A percentile compares a stretch with the other conserved stretches of the same genome.
These are phyloP conservation scores for Fusarium tanahbumbuense DNA, from an alignment of 2,329 filamentous ascomycete genomes.

Conservation along the genomic window DNA sequence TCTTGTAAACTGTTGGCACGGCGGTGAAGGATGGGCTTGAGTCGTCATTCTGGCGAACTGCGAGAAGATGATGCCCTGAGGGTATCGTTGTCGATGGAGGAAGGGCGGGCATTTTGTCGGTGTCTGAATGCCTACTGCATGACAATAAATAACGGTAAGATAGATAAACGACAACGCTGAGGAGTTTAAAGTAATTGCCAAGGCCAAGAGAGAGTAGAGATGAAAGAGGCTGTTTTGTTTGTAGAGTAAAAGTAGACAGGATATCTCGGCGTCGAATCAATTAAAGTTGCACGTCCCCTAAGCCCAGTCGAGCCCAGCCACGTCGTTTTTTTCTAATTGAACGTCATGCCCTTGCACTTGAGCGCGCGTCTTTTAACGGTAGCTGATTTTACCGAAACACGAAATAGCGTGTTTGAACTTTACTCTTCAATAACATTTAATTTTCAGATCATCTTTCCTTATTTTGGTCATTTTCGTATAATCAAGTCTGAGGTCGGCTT, in stretches of 20 bases:
- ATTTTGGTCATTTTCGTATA: not conserved
- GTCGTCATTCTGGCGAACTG: conserved; percentile 35
- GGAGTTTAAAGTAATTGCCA: not conserved
- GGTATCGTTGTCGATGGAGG: conserved; percentile 30
- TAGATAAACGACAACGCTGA: not conserved
- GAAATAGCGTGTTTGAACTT: not conserved
- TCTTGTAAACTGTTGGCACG: conserved; percentile 53
- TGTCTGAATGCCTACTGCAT: conserved; percentile 9
- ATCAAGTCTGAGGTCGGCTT: not conserved
- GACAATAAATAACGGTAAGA: not conserved
- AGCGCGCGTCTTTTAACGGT: conserved; percentile 11
- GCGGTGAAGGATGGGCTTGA: conserved; percentile 44
- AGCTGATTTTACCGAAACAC: conserved; percentile 2
- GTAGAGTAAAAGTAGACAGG: conserved; percentile 5
- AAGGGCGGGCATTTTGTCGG: conserved; percentile 28
- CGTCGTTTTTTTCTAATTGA: conserved; percentile 25
- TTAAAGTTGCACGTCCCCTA: conserved; percentile 30
- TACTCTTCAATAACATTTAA: not conserved
- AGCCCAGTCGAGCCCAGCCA: conserved; percentile 20
- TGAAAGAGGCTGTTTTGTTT: conserved; percentile 7
- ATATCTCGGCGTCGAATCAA: conserved; percentile 4
- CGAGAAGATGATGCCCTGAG: conserved; percentile 32
- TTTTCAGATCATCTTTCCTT: not conserved
- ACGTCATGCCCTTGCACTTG: conserved; percentile 12
- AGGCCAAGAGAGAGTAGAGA: not conserved